Base-by-base conservation (phyloP, 345 rosid genomes). In the Populus euphratica region DNA sequence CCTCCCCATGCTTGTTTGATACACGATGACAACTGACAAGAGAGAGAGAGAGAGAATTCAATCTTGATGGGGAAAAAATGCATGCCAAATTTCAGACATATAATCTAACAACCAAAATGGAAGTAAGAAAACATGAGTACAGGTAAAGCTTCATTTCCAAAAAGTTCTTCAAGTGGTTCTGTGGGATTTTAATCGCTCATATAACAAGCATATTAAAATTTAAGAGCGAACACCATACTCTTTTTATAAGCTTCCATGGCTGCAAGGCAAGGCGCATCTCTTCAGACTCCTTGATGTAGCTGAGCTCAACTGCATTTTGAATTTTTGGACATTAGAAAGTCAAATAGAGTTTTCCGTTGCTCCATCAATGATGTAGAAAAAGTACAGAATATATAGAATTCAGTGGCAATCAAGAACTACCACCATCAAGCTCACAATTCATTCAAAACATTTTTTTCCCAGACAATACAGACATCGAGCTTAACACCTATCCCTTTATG, bases 211-310 rank as follows among this genome's bases (percentile, higher is more conserved):
- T n/a, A 6, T 14, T 23, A 38, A 39, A 69, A 36, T 21, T 80
- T 75, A 23, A 72, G 69, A 56, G 75, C 20, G 21, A 54, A 21
- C 21, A 56, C 25, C 78, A 44, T 74, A 96, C 98, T 76, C 94
- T 88, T 85, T 91, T 91, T 73, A 96, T 92, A 73, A 93, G 89
- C 69, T 88, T 91, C 86, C 89, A 79, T 2, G 95, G 98, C 84
- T 88, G 97, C 97, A 91, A 84, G 65, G 97, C 89, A 38, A 90
- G 91, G 75, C 95, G 92, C 29, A 91, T 77, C 86, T 92, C 94
- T 86, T 91, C 88, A 17, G 96, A 90, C 84, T 96, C 99, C 83
- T 84, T 92, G 62, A 92, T 82, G 76, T 88, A 82, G 67, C 81
- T 83, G 72, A 86, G 86, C 70, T 80, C 81, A 73, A 84, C 97